A percentile compares a stretch with the other conserved stretches of the same genome.
phyloP scores from a whole-genome alignment of 78 protist species.

The Dictyostelium capitatum region DNA sequence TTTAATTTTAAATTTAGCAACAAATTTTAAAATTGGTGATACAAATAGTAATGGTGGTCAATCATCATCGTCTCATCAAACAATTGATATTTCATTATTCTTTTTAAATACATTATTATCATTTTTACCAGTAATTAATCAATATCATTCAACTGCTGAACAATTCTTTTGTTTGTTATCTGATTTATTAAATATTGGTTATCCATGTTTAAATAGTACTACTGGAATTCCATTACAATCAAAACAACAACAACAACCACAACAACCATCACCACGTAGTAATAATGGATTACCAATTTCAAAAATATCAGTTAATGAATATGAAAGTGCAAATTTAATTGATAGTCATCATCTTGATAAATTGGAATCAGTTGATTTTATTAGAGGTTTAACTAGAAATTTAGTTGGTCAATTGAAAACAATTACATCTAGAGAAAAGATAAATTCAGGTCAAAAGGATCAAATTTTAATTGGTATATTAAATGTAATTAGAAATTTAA shows the following conservation, averaged over 20 bases:
- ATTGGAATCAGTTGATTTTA: constrained; percentile 29
- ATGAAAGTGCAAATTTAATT: constrained; percentile 9
- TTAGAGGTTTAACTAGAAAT: constrained; percentile 15
- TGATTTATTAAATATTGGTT: constrained; percentile 55
- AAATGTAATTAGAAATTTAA: constrained; percentile 58
- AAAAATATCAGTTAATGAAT: not conserved
- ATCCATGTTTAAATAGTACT: not conserved
- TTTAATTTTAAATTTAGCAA: constrained; percentile 15
- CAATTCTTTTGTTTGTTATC: constrained; percentile 76
- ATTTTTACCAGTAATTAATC: constrained; percentile 66
- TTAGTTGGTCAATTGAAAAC: constrained; percentile 24
- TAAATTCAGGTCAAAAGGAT: constrained; percentile 19
- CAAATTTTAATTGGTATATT: constrained; percentile 58
- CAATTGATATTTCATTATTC: constrained; percentile 48
- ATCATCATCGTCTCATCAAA: not conserved
- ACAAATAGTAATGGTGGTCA: not conserved
- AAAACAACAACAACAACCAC: constrained; percentile 15
- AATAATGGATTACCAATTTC: constrained; percentile 17
- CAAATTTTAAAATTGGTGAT: not conserved
- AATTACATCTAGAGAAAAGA: constrained; percentile 31
- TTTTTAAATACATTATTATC: constrained; percentile 41
- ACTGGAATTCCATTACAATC: not conserved
- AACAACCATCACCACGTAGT: not conserved
- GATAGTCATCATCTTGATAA: constrained; percentile 17
- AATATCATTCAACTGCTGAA: constrained; percentile 67